Conservation (phyloP, 179 eudicot genomes). For the Carnegiea gigantea region DNA sequence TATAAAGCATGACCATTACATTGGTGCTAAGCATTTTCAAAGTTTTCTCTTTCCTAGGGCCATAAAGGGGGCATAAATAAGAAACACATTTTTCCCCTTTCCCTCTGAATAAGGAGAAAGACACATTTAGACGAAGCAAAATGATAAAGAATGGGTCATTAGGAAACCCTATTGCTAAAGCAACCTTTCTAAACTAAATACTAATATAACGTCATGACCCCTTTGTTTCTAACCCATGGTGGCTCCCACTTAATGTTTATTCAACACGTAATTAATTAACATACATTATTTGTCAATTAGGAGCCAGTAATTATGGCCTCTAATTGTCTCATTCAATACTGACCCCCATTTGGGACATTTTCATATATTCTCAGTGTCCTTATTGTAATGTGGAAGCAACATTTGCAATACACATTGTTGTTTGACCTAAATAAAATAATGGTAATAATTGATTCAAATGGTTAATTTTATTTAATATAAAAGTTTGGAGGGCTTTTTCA, state of each 20-base stretch:
- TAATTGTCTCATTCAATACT: background rate
- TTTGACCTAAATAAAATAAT: background rate
- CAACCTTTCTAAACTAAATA: background rate
- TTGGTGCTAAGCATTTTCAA: background rate
- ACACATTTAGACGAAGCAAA: background rate
- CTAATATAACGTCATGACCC: background rate
- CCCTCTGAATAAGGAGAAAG: background rate
- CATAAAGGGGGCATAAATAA: background rate
- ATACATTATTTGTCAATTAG: conserved; percentile 21
- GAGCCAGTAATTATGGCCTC: conserved; percentile 10
- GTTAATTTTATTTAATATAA: background rate
- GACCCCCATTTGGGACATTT: conserved; percentile 9
- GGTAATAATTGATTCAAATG: background rate
- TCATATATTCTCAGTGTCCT: background rate
- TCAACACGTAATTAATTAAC: background rate
- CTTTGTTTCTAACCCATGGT: background rate
- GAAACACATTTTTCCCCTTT: background rate
- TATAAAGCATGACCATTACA: background rate
- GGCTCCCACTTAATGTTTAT: background rate
- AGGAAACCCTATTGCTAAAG: background rate
- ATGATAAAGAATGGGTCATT: background rate
- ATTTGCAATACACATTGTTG: background rate
- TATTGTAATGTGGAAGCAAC: conserved; percentile 18
- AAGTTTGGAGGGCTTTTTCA: conserved; percentile 10
- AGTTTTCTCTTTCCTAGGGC: too few relatives aligned